Evolutionary conservation across 2,329 filamentous ascomycete genomes (phyloP), one percentile per base, ranked within the genome.

Genomic region (Penicillium sp.): DNA sequence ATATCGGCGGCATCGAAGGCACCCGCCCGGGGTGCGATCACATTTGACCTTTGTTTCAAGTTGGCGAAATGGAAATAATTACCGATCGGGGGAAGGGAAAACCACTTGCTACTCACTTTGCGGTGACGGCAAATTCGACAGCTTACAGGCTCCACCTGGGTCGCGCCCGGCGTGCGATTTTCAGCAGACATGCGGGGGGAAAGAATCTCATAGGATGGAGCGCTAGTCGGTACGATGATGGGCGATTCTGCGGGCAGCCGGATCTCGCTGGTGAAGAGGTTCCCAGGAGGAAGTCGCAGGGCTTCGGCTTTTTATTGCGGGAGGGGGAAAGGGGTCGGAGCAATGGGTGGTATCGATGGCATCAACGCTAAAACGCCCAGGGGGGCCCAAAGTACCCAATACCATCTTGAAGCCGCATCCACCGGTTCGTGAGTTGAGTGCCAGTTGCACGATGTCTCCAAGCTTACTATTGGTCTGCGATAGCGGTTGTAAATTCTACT

Each of bases 21-120:
- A 51, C 30, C 46, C 46, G 16, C 46, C 46, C 8, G 19, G 46
- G n/a, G 46, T 51, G 28, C 46, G 46, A 10, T 51, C 46, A 51
- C 46, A 51, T 51, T 51, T 51, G 16, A 51, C 46, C 46, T 51
- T 45, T 48, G n/a, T 51, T 51, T 22, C 46, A 19, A 35, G 46
- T 51, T 35, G 46, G 46, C 28, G 8, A 51, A 51, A 51, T 10
- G 46, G 11, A 51, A 51, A 35, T 22, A 35, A 22, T 51, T 19
- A 51, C 30, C 46, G n/a, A n/a, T 51, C 28, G 28, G 46, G 6
- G 46, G 46, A 8, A 28, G 46, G n/a, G 13, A 37, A 37, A 35
- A 51, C n/a, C n/a, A 30, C 45, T 4, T 35, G 28, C 16, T 10
- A 51, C 46, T 35, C 28, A 51, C 46, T 35, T 51, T 51, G 46